A percentile compares a stretch with the other conserved stretches of the same genome.
These are phyloP conservation scores for Cornus kousa DNA, from an alignment of 148 eudicot genomes.

Conservation along the genomic window DNA sequence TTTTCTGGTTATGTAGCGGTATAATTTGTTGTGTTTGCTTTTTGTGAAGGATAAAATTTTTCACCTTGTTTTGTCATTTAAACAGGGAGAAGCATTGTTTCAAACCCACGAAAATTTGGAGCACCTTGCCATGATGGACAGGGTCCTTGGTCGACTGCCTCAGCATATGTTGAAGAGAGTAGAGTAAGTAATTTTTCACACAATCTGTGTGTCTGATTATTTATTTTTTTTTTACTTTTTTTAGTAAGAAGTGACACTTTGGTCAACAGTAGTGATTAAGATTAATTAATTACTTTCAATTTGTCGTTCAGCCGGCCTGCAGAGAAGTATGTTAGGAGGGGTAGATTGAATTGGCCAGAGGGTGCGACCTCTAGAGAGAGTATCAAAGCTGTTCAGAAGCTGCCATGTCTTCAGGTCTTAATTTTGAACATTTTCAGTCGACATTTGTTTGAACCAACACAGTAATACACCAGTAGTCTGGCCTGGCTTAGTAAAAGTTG, in stretches of 20 bases:
- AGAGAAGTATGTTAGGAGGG: conserved; percentile 49
- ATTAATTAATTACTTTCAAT: no score
- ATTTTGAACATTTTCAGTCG: neutral
- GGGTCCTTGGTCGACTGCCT: conserved; percentile 55
- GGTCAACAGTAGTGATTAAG: no score
- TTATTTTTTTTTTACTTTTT: no score
- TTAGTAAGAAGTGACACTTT: neutral
- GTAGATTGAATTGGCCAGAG: conserved; percentile 54
- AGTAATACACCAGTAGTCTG: neutral
- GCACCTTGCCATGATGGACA: conserved; percentile 73
- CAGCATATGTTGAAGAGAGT: conserved; percentile 56
- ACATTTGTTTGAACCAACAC: neutral
- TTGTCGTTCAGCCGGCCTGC: conserved; percentile 38
- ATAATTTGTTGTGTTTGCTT: neutral
- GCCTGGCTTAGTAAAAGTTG: no score
- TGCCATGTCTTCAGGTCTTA: conserved; percentile 49
- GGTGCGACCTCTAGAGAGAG: conserved; percentile 50
- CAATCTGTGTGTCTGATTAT: neutral
- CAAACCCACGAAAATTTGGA: conserved; percentile 65
- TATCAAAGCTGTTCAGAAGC: conserved; percentile 43
- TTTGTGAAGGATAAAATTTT: no score
- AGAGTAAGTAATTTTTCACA: conserved; percentile 28
- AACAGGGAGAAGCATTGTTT: conserved; percentile 55
- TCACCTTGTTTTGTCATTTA: neutral
- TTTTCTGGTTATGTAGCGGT: no score